These are phyloP conservation scores for Globisporangium camurandrum DNA, from an alignment of 352 stramenopile genomes.

Conservation along the genomic window DNA sequence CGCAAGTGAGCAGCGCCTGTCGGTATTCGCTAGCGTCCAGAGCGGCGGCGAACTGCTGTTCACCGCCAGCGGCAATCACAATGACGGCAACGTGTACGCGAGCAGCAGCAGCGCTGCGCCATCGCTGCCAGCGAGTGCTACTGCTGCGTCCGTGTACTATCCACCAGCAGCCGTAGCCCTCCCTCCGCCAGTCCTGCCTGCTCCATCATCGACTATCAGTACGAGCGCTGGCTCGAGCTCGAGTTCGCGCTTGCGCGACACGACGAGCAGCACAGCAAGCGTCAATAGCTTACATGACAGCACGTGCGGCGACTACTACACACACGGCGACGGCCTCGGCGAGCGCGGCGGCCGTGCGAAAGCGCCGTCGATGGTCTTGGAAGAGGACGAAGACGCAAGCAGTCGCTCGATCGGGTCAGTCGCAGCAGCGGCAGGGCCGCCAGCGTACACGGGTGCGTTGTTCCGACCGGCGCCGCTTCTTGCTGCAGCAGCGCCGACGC, in stretches of 20 bases:
- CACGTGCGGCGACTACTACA: constrained; percentile 12
- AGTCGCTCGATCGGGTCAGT: neutral
- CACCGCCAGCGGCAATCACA: neutral
- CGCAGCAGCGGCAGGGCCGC: neutral
- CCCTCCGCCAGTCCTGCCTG: too few species aligned
- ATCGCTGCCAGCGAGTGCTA: too few species aligned
- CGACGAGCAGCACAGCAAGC: constrained; percentile 9
- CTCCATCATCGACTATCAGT: too few species aligned
- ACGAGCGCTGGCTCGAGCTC: too few species aligned
- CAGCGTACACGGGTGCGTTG: neutral
- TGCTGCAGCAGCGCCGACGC: neutral
- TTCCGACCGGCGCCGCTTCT: neutral
- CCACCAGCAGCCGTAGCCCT: too few species aligned
- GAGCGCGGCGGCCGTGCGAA: constrained; percentile 6
- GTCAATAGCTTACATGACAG: constrained; percentile 18
- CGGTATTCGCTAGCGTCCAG: constrained; percentile 13
- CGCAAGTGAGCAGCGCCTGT: constrained; percentile 3
- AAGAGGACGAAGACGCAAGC: constrained; percentile 11
- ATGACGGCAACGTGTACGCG: neutral
- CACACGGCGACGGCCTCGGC: constrained; percentile 13
- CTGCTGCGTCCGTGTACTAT: too few species aligned
- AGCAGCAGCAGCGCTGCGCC: neutral
- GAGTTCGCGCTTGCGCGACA: constrained; percentile 12
- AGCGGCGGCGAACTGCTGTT: constrained; percentile 10
- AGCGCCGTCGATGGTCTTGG: constrained; percentile 10